A percentile compares a stretch with the other conserved stretches of the same genome.
Evolutionary conservation across 495 filamentous ascomycete species (phyloP).

Genomic region (Trichoderma parareesei): DNA sequence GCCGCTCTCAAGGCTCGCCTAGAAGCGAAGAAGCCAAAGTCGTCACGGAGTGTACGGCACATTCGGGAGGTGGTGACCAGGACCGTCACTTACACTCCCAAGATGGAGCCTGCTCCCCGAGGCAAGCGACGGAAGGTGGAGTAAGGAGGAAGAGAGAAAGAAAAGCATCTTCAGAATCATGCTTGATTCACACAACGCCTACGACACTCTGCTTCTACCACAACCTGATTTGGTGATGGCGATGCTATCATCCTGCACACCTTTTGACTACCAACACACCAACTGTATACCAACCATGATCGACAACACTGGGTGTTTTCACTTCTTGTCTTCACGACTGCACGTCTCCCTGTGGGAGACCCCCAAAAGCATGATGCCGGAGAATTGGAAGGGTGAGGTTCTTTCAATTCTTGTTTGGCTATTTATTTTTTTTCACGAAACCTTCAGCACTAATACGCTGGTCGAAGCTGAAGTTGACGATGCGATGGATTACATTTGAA

Average conservation of each 20-base stretch:
- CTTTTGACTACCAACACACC: neutral
- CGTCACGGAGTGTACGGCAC: slow-evolving; percentile 42
- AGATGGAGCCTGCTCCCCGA: slow-evolving; percentile 63
- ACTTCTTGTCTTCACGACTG: slow-evolving; percentile 5
- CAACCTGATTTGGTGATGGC: neutral
- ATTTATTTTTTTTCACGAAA: slow-evolving; percentile 2
- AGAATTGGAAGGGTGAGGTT: neutral
- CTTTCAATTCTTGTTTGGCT: neutral
- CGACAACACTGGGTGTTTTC: slow-evolving; percentile 7
- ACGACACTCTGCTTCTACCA: neutral
- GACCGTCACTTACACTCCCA: slow-evolving; percentile 66
- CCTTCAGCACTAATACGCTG: slow-evolving; percentile 9
- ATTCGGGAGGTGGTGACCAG: slow-evolving; percentile 66
- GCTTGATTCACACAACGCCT: neutral
- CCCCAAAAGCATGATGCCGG: neutral
- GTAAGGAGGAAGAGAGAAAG: slow-evolving; percentile 17
- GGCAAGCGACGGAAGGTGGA: slow-evolving; percentile 68
- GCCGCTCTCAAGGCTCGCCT: slow-evolving; percentile 42
- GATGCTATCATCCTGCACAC: neutral
- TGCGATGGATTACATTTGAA: slow-evolving; percentile 2
- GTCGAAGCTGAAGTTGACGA: slow-evolving; percentile 7
- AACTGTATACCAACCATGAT: slow-evolving; percentile 8
- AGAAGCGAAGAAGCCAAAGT: slow-evolving; percentile 22
- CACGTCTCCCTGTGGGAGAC: neutral
- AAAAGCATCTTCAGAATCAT: neutral